These are phyloP conservation scores for Castanea mollissima DNA, from an alignment of 306 rosid genomes.

Conservation along the genomic window DNA sequence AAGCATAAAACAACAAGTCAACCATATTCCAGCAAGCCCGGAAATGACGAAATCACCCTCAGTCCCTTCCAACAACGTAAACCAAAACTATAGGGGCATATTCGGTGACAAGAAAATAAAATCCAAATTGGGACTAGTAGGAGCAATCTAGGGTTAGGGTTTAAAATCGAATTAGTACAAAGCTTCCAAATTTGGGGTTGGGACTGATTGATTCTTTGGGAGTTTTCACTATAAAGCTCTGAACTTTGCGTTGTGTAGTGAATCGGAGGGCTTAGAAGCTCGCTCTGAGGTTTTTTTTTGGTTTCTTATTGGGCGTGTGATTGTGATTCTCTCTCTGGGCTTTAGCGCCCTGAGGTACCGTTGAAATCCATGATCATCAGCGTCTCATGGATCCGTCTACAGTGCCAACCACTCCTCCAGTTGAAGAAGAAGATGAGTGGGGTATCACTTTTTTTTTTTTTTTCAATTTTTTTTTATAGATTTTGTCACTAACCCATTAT, in stretches of 20 bases:
- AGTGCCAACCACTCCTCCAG: constrained; percentile 45
- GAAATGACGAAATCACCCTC: constrained; percentile 5
- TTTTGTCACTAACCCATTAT: background rate
- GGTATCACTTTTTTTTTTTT: constrained; percentile 47
- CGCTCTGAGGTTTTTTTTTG: background rate
- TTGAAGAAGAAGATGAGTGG: constrained; percentile 79
- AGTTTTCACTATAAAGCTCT: background rate
- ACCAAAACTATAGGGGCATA: constrained; percentile 18
- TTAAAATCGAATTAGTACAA: background rate
- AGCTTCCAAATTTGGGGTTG: background rate
- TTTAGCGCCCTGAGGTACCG: constrained; percentile 53
- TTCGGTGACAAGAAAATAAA: background rate
- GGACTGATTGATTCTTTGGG: background rate
- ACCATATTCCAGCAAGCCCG: background rate
- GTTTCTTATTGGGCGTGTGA: background rate
- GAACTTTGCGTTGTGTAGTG: background rate
- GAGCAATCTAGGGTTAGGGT: constrained; percentile 5
- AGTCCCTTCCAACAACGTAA: background rate
- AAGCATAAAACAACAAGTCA: background rate
- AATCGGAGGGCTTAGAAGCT: background rate
- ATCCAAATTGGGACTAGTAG: background rate
- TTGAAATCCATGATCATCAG: constrained; percentile 82
- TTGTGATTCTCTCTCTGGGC: constrained; percentile 45
- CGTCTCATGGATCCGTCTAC: constrained; percentile 75
- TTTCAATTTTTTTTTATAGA: background rate